phyloP scores from a whole-genome alignment of 208 protist species.

The Leishmania amazonensis region DNA sequence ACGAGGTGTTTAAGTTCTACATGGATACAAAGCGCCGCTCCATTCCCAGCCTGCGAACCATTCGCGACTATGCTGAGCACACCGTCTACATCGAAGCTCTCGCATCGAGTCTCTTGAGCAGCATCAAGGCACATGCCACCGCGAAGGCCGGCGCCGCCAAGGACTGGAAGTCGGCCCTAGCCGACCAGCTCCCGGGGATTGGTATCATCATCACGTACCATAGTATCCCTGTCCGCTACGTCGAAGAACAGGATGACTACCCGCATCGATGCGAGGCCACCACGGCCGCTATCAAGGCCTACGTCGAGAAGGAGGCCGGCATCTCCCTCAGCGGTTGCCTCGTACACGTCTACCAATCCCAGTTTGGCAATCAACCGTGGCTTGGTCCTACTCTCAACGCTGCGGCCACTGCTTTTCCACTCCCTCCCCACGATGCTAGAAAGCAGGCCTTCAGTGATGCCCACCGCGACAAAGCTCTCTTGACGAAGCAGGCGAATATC shows the following conservation, averaged over 20 bases:
- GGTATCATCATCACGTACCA: constrained; percentile 54
- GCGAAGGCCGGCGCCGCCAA: neutral
- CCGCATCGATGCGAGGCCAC: constrained; percentile 33
- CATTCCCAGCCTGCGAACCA: constrained; percentile 40
- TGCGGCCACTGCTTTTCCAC: constrained; percentile 23
- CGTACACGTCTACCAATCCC: constrained; percentile 51
- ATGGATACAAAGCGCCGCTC: constrained; percentile 21
- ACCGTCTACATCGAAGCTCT: constrained; percentile 46
- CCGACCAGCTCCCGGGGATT: constrained; percentile 4
- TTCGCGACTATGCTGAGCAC: constrained; percentile 48
- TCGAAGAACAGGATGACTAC: constrained; percentile 40
- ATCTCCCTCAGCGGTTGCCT: constrained; percentile 17
- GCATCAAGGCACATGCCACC: constrained; percentile 18
- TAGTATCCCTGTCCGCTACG: constrained; percentile 43
- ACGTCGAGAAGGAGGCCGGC: constrained; percentile 13
- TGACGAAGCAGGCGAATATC: constrained; percentile 11
- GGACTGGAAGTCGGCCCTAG: constrained; percentile 10
- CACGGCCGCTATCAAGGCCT: constrained; percentile 15
- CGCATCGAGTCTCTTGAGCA: constrained; percentile 11
- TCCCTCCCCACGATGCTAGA: neutral
- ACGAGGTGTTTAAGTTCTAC: constrained; percentile 45
- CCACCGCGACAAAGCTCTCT: constrained; percentile 8
- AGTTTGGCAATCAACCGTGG: constrained; percentile 52
- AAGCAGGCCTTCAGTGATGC: constrained; percentile 21
- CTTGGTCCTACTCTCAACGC: constrained; percentile 40